These are phyloP conservation scores for Pholiota molesta DNA, from an alignment of 768 basidiomycete genomes.

Conservation along the genomic window DNA sequence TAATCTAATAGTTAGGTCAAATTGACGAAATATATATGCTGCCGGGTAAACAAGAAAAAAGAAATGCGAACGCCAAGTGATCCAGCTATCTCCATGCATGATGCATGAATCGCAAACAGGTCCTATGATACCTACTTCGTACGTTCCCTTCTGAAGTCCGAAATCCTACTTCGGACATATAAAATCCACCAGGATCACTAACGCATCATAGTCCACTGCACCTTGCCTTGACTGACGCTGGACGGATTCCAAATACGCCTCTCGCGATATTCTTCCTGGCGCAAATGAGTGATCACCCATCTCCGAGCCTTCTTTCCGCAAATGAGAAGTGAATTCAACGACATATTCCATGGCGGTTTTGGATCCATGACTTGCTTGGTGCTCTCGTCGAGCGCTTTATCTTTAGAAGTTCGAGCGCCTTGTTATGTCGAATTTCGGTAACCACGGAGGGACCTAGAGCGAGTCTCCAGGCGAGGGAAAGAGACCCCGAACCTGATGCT, in stretches of 20 bases:
- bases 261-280: constrained; percentile 11
- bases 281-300: constrained; percentile 12
- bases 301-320: constrained; percentile 14
- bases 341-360: constrained; percentile 17
- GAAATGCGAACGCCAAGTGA: not conserved
- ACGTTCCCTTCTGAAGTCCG: not conserved
- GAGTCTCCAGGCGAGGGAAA: constrained; percentile 21
- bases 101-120: too few species aligned
- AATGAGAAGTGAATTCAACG: constrained; percentile 11
- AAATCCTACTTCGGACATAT: constrained; percentile 14
- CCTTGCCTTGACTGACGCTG: constrained; percentile 18
- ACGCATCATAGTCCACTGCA: constrained; percentile 16
- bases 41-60: not conserved
- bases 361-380: constrained; percentile 10
- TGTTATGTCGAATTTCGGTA: constrained; percentile 25
- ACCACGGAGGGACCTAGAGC: constrained; percentile 26
- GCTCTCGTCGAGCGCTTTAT: constrained; percentile 5
- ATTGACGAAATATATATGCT: not conserved
- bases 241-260: constrained; percentile 24
- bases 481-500: constrained; percentile 21
- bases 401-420: constrained; percentile 22
- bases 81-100: not conserved
- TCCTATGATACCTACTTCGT: too few species aligned
- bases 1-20: too few species aligned
- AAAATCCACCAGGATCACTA: constrained; percentile 24